Percentiles rank a stretch among this genome's conserved stretches.
These are phyloP conservation scores for Simplicillium aogashimaense DNA, from an alignment of 2,329 filamentous ascomycete species.

Conservation along the genomic window DNA sequence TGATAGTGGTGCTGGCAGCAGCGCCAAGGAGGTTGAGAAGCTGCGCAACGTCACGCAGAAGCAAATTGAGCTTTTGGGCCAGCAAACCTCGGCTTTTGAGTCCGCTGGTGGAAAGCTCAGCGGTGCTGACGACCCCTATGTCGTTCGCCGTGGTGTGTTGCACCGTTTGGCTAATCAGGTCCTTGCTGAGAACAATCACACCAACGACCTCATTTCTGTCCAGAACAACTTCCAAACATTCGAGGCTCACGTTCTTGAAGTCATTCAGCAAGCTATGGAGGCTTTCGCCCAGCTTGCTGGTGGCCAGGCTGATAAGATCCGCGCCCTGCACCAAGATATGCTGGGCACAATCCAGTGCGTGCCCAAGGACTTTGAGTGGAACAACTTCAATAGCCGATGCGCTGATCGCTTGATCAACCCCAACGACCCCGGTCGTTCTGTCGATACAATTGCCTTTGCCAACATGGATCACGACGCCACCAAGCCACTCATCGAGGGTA, in stretches of 20 bases:
- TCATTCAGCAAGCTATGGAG: conserved; percentile 72
- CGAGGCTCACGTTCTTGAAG: conserved; percentile 74
- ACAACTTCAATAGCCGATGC: conserved; percentile 67
- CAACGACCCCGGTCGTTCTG: conserved; percentile 59
- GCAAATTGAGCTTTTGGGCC: conserved; percentile 87
- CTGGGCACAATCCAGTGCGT: conserved; percentile 66
- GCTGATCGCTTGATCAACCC: conserved; percentile 68
- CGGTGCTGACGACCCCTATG: conserved; percentile 75
- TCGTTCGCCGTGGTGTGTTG: conserved; percentile 70
- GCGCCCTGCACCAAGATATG: conserved; percentile 76
- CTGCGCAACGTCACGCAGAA: conserved; percentile 80
- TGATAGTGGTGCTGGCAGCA: conserved; percentile 67
- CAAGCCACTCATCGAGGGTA: conserved; percentile 76
- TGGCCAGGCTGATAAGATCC: conserved; percentile 72
- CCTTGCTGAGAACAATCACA: conserved; percentile 90
- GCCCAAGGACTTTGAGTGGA: conserved; percentile 84
- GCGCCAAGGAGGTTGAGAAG: conserved; percentile 86
- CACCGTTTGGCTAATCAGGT: conserved; percentile 86
- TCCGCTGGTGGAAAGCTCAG: conserved; percentile 62
- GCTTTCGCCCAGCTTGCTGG: conserved; percentile 75
- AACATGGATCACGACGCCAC: conserved; percentile 80
- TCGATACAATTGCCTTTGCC: conserved; percentile 70
- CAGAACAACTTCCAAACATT: conserved; percentile 85
- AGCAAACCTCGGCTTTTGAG: conserved; percentile 73
- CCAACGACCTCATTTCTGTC: conserved; percentile 82